Conservation (phyloP, 2,329 filamentous ascomycete genomes). For the Phaeoacremonium minimum region DNA sequence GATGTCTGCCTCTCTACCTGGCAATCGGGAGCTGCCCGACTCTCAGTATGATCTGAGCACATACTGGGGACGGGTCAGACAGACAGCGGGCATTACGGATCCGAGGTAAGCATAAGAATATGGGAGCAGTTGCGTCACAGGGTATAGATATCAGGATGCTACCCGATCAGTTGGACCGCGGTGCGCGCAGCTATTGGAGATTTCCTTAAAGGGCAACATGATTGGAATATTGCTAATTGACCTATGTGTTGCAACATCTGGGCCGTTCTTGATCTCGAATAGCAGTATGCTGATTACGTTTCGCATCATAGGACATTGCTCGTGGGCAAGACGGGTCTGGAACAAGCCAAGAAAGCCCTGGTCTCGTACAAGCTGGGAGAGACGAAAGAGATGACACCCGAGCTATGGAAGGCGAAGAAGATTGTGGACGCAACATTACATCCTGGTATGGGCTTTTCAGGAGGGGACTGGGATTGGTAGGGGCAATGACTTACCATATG, state of each 20-base stretch:
- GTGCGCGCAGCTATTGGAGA: too few species aligned
- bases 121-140: too few species aligned
- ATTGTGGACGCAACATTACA: conserved; percentile 94
- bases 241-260: too few species aligned
- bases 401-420: conserved; percentile 95
- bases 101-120: conserved; percentile 79
- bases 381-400: conserved; percentile 75
- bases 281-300: too few species aligned
- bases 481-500: conserved; percentile 6
- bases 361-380: conserved; percentile 83
- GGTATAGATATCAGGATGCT: too few species aligned
- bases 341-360: conserved; percentile 79
- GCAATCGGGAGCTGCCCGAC: conserved; percentile 75
- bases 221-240: too few species aligned
- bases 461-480: neutral
- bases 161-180: too few species aligned
- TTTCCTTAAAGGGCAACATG: too few species aligned
- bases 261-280: too few species aligned
- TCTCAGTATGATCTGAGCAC: conserved; percentile 91
- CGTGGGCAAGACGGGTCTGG: conserved; percentile 71
- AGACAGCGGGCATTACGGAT: conserved; percentile 86
- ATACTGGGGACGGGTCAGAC: conserved; percentile 91
- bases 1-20: conserved; percentile 65
- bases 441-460: conserved; percentile 59
- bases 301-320: conserved; percentile 86